Base-by-base conservation (phyloP, 1,139 yeast genomes). In the Scheffersomyces parashehatae region DNA sequence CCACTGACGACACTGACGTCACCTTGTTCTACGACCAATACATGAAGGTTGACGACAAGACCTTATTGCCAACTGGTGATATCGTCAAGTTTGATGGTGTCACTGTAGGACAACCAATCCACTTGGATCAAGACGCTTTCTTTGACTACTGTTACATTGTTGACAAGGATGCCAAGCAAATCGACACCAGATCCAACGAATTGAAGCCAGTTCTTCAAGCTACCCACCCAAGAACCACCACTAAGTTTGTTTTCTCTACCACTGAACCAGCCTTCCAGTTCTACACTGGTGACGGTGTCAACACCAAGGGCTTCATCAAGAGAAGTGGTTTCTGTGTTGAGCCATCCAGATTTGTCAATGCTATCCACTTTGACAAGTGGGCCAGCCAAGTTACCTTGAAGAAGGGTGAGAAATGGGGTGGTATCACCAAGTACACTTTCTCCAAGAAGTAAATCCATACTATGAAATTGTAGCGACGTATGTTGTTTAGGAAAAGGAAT, bases 191-290 rank as follows among this genome's bases (percentile, higher is more conserved):
- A 45, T 31, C 50, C 13, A 44, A 53, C 4, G 58, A 61, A 29
- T 62, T 79, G 48, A 60, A 57, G 36, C 56, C 66, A 28, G 65
- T 79, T 13, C 65, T 75, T 31, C 75, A 70, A 53, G 79, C 82
- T n/a, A 62, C 64, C 24, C 77, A 77, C 54, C 79, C 82, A 16
- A 66, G 65, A 26, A 64, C 83, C 7, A 60, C 66, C 11, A 59
- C 75, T 38, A 67, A 68, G 38, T 56, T 84, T 37, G 62, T 61
- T 12, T 76, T 79, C 12, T 59, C 64, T 26, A 69, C 87, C 8
- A 83, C 89, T 1, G 90, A 84, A 49, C 90, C 90, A 5, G 67
- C 82, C 4, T 82, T 80, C 70, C 89, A 83, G 61, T 69, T 84
- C 42, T 84, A 83, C 62, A 81, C 88, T 31, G 87, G 87, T 29